phyloP scores from a whole-genome alignment of 768 basidiomycete genomes.

The Lactarius indigo region DNA sequence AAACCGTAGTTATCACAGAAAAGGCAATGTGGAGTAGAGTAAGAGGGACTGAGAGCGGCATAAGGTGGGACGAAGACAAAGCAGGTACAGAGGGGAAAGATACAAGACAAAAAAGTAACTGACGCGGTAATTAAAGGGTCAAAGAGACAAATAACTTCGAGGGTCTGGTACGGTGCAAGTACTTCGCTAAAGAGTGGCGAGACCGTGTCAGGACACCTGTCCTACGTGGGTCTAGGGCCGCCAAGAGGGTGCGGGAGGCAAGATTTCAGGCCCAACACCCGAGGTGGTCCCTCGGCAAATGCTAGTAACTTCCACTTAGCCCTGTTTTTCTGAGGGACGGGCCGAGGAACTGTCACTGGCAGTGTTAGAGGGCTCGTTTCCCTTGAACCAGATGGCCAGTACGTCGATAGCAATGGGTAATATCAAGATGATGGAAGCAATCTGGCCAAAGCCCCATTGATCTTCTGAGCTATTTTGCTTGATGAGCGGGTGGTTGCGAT shows the following conservation, averaged over 20 bases:
- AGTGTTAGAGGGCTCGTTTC: not conserved
- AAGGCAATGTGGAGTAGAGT: no score
- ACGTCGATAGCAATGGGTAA: not conserved
- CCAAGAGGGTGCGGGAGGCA: not conserved
- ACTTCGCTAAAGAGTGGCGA: not conserved
- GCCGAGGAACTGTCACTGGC: no score
- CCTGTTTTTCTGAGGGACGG: no score
- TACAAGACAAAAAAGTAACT: not conserved
- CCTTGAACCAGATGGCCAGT: not conserved
- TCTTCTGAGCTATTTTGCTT: not conserved
- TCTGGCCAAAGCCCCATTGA: not conserved
- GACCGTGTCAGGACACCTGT: not conserved
- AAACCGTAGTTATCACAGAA: no score
- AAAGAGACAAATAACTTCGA: not conserved
- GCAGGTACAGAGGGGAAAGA: no score
- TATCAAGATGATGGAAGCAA: not conserved
- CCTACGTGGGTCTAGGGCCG: not conserved
- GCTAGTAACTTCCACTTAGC: not conserved
- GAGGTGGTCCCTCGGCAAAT: not conserved
- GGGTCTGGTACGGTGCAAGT: not conserved
- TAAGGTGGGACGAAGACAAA: no score
- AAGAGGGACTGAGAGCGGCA: no score
- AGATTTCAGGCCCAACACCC: not conserved
- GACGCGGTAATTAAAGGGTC: not conserved
- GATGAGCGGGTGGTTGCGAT: not conserved